phyloP scores from a whole-genome alignment of 1,284 basidiomycete genomes.

The Schizopora paradoxa region DNA sequence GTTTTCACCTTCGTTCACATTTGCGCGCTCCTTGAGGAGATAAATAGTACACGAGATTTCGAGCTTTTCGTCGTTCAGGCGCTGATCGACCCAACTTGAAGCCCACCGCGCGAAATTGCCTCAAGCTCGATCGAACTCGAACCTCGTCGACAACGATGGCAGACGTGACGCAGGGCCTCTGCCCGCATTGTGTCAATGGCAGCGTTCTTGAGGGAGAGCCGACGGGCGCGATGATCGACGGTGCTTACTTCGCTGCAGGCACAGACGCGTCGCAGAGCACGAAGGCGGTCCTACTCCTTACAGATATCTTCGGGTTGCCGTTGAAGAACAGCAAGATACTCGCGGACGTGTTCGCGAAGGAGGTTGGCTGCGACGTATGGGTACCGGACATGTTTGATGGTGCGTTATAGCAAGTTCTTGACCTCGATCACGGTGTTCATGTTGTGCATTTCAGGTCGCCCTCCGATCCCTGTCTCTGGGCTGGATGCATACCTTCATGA shows the following conservation, averaged over 20 bases:
- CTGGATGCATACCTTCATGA: conserved; percentile 35
- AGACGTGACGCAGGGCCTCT: too few species aligned
- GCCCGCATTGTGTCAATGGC: conserved; percentile 19
- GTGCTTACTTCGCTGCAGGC: conserved; percentile 18
- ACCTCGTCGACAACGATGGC: too few species aligned
- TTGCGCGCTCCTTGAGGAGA: too few species aligned
- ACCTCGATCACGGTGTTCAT: conserved; percentile 22
- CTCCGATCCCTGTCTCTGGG: conserved; percentile 32
- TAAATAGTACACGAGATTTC: too few species aligned
- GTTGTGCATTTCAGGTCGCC: conserved; percentile 31
- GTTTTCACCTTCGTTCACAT: too few species aligned
- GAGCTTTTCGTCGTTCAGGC: too few species aligned
- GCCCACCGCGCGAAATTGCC: too few species aligned
- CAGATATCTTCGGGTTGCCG: conserved; percentile 54
- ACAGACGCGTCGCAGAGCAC: conserved; percentile 14
- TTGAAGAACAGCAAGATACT: conserved; percentile 58
- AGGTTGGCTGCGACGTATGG: conserved; percentile 55
- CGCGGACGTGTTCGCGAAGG: conserved; percentile 51
- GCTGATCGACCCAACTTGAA: too few species aligned
- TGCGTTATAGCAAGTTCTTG: conserved; percentile 20
- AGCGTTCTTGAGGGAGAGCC: conserved; percentile 17
- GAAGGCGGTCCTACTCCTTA: conserved; percentile 48
- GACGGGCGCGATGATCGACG: conserved; percentile 15
- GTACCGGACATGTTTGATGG: conserved; percentile 51
- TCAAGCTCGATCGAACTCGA: too few species aligned